Conservation (phyloP, 1,284 basidiomycete species). For the Moesziomyces sp. region DNA sequence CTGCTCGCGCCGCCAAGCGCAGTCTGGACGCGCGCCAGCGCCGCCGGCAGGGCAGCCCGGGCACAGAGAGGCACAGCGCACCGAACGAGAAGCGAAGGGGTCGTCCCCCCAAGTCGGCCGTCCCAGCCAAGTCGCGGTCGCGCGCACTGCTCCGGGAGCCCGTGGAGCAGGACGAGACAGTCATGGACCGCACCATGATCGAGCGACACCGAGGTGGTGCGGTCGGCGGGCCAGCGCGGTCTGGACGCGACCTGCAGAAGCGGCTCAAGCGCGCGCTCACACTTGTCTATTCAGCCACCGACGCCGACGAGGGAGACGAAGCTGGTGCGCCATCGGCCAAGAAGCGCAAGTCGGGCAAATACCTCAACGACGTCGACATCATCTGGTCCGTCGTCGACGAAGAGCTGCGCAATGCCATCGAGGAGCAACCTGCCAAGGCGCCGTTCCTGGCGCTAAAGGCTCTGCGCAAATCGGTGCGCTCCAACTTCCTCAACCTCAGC, state of each 20-base stretch:
- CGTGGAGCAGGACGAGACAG: conserved; percentile 26
- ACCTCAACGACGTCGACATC: conserved; percentile 51
- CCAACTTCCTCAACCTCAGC: conserved; percentile 36
- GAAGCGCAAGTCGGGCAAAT: conserved; percentile 35
- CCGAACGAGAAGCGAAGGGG: conserved; percentile 9
- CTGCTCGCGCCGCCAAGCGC: conserved; percentile 33
- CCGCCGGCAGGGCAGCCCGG: conserved; percentile 35
- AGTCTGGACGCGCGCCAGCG: conserved; percentile 28
- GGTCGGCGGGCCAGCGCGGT: neutral
- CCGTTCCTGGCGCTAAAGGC: conserved; percentile 42
- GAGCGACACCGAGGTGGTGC: conserved; percentile 20
- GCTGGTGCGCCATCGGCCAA: conserved; percentile 2
- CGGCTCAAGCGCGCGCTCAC: conserved; percentile 41
- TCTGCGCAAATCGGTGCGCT: conserved; percentile 29
- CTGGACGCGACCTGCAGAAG: conserved; percentile 32
- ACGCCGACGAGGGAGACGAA: conserved; percentile 16
- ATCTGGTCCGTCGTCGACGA: conserved; percentile 50
- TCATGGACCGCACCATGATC: conserved; percentile 35
- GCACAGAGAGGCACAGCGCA: conserved; percentile 7
- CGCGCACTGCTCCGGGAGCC: conserved; percentile 27
- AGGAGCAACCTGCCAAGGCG: conserved; percentile 44
- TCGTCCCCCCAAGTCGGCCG: conserved; percentile 23
- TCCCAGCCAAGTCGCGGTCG: neutral
- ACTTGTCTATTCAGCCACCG: conserved; percentile 31
- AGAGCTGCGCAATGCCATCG: conserved; percentile 37